Percentiles rank a stretch among this genome's conserved stretches.
These are phyloP conservation scores for Ustilago loliicola DNA, from an alignment of 1,284 basidiomycete genomes.

Conservation along the genomic window DNA sequence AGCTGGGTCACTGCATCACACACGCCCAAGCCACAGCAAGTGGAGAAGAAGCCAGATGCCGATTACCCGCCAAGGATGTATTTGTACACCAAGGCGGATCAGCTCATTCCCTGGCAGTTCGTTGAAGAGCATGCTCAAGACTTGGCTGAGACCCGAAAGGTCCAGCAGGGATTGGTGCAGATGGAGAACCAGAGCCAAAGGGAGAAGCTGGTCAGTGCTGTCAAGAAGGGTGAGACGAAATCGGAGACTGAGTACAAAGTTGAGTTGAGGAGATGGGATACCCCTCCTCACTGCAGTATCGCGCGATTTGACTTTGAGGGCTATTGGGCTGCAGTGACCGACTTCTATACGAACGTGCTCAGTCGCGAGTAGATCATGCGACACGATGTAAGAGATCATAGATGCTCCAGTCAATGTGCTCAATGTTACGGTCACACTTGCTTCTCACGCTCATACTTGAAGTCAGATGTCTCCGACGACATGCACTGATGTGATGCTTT, in stretches of 20 bases:
- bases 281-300: slow-evolving; percentile 59
- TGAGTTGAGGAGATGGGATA: slow-evolving; percentile 56
- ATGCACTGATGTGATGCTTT: background rate
- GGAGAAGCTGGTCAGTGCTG: slow-evolving; percentile 7
- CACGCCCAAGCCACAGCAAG: slow-evolving; percentile 4
- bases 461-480: background rate
- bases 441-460: background rate
- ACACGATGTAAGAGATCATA: background rate
- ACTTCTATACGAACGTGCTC: slow-evolving; percentile 47
- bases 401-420: background rate
- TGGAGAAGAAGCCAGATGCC: background rate
- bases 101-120: slow-evolving; percentile 54
- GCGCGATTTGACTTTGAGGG: slow-evolving; percentile 55
- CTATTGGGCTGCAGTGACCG: slow-evolving; percentile 54
- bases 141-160: slow-evolving; percentile 24
- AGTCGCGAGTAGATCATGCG: slow-evolving; percentile 6
- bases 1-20: slow-evolving; percentile 46
- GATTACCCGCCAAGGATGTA: slow-evolving; percentile 58
- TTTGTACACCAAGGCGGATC: slow-evolving; percentile 60
- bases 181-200: slow-evolving; percentile 38
- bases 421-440: slow-evolving; percentile 4
- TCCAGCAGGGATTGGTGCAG: slow-evolving; percentile 29
- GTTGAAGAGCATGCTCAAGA: slow-evolving; percentile 60
- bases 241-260: slow-evolving; percentile 28
- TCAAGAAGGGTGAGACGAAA: background rate